phyloP scores from a whole-genome alignment of 1,284 basidiomycete genomes.

The Uromyces viciae-fabae region DNA sequence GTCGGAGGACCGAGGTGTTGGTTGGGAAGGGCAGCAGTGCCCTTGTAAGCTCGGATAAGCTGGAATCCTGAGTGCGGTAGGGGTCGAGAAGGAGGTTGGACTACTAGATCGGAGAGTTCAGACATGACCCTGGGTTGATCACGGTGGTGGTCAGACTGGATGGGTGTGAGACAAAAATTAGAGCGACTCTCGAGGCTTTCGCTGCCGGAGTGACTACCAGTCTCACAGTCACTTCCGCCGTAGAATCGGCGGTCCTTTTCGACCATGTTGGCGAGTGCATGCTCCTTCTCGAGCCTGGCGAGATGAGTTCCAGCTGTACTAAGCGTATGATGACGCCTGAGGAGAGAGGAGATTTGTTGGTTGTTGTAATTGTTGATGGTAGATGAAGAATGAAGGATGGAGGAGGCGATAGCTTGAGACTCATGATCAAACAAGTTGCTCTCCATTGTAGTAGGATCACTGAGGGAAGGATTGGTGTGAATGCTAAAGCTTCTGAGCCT shows the following conservation, averaged over 20 bases:
- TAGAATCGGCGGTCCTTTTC: slow-evolving; percentile 28
- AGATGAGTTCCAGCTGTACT: slow-evolving; percentile 5
- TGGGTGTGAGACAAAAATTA: slow-evolving; percentile 15
- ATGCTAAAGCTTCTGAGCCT: neutral
- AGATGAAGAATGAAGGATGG: neutral
- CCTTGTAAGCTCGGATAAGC: slow-evolving; percentile 15
- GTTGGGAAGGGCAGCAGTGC: slow-evolving; percentile 1
- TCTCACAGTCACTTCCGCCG: neutral
- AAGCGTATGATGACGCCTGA: slow-evolving; percentile 24
- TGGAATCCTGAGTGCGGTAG: slow-evolving; percentile 5
- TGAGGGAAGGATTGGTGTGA: neutral
- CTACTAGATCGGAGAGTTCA: slow-evolving; percentile 8
- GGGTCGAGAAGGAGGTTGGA: neutral
- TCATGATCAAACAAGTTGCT: too few relatives aligned
- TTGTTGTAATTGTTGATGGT: neutral
- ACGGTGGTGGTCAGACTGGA: neutral
- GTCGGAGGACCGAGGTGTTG: slow-evolving; percentile 3
- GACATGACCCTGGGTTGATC: neutral
- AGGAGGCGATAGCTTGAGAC: too few relatives aligned
- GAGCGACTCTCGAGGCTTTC: slow-evolving; percentile 17
- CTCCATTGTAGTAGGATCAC: too few relatives aligned
- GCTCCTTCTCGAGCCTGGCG: slow-evolving; percentile 23
- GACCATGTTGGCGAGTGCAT: slow-evolving; percentile 18
- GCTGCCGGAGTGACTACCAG: slow-evolving; percentile 17
- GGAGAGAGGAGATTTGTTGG: slow-evolving; percentile 3